Evolutionary conservation across 345 rosid genomes (phyloP), one percentile per base, ranked within the genome.

Genomic region (Eucalyptus microcorys): DNA sequence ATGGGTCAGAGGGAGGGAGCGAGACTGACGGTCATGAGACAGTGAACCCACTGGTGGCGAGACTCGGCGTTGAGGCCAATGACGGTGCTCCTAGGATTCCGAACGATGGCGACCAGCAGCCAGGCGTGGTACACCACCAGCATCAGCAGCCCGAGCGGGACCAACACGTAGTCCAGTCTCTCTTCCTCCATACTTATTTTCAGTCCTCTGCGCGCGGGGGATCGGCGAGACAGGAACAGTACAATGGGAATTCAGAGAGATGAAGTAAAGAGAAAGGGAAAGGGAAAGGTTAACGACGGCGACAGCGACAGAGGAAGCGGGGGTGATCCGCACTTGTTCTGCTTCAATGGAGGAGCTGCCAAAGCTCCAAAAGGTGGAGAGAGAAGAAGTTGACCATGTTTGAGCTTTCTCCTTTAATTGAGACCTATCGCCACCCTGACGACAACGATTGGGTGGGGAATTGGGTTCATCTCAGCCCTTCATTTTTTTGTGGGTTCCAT

Each of bases 61-160:
- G 98, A 92, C 88, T 95, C 95, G n/a, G 98, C 95, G 90, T 97
- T 96, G 89, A 96, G 93, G 49, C 97, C 96, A 40, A 97, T 88
- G 14, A 94, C 97, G 89, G 96, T 94, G 42, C 88, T 86, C 48
- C 87, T 68, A 17, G 96, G 96, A 68, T 79, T 68, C 5, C 89
- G 91, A 50, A 90, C 21, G 30, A 95, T 86, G 50, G 92, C 88
- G 86, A 87, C 64, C 27, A 95, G 91, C 49, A 95, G 94, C 95
- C 96, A 95, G n/a, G 37, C 57, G 87, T 95, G 94, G 85, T 95
- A 95, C 19, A 64, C 10, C 57, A 24, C 90, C 90, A 95, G 47
- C 80, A 95, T 27, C 76, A 87, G 34, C 42, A 95, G 87, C 21
- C 95, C 96, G 26, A 88, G 40, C 3, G 96, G 95, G 16, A 94